These are phyloP conservation scores for Thelephora aurantiotincta DNA, from an alignment of 768 basidiomycete species.

Conservation along the genomic window DNA sequence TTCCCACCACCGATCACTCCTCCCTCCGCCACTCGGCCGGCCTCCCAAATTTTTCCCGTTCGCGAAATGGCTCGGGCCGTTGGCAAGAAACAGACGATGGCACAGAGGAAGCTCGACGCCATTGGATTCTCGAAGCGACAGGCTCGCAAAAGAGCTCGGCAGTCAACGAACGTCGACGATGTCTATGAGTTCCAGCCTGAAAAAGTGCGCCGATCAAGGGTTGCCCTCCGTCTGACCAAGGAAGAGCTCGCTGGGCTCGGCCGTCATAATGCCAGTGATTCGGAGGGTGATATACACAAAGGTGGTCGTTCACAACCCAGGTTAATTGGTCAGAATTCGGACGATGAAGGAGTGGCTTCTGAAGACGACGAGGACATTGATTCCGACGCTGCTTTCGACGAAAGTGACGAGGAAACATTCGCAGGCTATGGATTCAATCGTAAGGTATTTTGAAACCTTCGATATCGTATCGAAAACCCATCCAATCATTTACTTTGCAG, in stretches of 20 bases:
- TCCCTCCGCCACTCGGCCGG: too few species aligned
- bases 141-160: conserved; percentile 20
- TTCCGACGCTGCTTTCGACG: conserved; percentile 73
- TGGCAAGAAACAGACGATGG: too few species aligned
- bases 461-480: not conserved
- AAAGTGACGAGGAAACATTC: conserved; percentile 68
- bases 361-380: conserved; percentile 74
- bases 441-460: conserved; percentile 11
- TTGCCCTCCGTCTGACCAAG: conserved; percentile 39
- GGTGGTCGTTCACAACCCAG: conserved; percentile 18
- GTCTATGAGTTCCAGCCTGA: conserved; percentile 52
- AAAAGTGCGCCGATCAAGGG: conserved; percentile 33
- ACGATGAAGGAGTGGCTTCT: conserved; percentile 52
- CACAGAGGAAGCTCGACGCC: conserved; percentile 23
- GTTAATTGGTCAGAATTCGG: conserved; percentile 41
- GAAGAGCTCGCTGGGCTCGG: conserved; percentile 29
- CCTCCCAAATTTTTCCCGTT: too few species aligned
- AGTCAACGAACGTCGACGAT: conserved; percentile 23
- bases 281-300: conserved; percentile 16
- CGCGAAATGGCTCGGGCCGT: too few species aligned
- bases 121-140: conserved; percentile 39
- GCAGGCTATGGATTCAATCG: conserved; percentile 41
- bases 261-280: conserved; percentile 22
- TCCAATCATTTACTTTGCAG: too few species aligned
- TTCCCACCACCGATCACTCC: too few species aligned